A percentile compares a stretch with the other conserved stretches of the same genome.
Conservation (phyloP, 2,329 filamentous ascomycete species). For the Helotiales sp. region DNA sequence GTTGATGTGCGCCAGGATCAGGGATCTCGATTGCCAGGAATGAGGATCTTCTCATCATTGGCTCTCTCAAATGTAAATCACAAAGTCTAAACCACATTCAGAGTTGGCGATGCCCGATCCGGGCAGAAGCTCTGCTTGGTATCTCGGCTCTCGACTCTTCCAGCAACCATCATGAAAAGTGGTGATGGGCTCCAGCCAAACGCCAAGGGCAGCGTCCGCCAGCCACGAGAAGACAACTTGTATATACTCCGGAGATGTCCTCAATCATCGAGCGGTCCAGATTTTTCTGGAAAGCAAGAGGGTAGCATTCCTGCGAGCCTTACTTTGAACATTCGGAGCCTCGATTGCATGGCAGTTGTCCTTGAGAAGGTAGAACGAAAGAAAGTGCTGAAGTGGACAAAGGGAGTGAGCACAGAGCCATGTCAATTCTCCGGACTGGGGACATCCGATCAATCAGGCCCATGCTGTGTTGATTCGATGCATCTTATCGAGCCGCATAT, state of each 20-base stretch:
- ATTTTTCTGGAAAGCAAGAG: not conserved
- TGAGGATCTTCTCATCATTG: not conserved
- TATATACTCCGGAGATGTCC: not conserved
- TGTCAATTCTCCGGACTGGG: not conserved
- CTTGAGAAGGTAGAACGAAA: not conserved
- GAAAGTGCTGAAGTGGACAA: not conserved
- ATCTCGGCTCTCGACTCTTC: not conserved
- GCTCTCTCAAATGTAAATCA: not conserved
- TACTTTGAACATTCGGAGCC: not conserved
- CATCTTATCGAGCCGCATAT: not conserved
- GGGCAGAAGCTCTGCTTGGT: not conserved
- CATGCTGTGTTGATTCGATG: not conserved
- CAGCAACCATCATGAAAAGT: slow-evolving; percentile 4
- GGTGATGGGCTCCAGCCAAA: not conserved
- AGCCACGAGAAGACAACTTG: not conserved
- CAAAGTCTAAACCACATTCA: not conserved
- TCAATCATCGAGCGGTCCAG: not conserved
- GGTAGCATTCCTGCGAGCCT: not conserved
- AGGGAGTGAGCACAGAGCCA: not conserved
- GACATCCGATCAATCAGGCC: not conserved
- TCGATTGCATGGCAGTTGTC: not conserved
- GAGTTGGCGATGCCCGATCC: not conserved
- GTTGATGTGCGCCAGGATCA: not conserved
- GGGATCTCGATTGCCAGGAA: not conserved
- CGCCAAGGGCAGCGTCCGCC: not conserved